Evolutionary conservation across 2,329 filamentous ascomycete genomes (phyloP).

Genomic region (Bretziella fagacearum): DNA sequence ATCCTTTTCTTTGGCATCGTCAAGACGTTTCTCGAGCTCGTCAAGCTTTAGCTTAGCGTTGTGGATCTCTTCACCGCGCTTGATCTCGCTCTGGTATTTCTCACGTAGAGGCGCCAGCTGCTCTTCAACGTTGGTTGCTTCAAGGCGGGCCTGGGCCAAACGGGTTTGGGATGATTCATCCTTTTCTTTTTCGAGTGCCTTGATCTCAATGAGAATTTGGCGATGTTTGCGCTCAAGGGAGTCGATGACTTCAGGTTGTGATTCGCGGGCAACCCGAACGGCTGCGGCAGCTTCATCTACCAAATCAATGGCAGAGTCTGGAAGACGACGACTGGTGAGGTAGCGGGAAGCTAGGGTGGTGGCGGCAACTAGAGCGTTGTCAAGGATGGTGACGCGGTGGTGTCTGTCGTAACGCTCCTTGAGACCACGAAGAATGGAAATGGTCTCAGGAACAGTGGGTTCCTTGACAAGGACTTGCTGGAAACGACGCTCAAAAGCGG

Average conservation of each 20-base stretch:
- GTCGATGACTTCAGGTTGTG: constrained; percentile 88
- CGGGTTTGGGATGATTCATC: constrained; percentile 81
- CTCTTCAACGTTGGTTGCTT: constrained; percentile 87
- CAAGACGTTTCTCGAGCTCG: constrained; percentile 73
- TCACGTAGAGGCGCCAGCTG: constrained; percentile 81
- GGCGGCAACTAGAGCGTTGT: constrained; percentile 78
- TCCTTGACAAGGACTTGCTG: constrained; percentile 97
- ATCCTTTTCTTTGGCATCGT: constrained; percentile 76
- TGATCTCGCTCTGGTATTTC: constrained; percentile 89
- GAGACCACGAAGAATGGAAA: constrained; percentile 93
- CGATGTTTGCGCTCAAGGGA: constrained; percentile 78
- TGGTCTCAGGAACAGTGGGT: constrained; percentile 69
- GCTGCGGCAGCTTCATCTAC: constrained; percentile 93
- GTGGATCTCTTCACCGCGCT: constrained; percentile 79
- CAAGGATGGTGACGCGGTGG: constrained; percentile 91
- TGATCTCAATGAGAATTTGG: constrained; percentile 93
- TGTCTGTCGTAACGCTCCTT: constrained; percentile 98
- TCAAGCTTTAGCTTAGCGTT: constrained; percentile 92
- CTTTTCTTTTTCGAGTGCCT: constrained; percentile 82
- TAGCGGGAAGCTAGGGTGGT: constrained; percentile 89
- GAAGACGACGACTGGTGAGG: constrained; percentile 74
- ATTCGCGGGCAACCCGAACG: constrained; percentile 89
- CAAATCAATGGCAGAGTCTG: constrained; percentile 90
- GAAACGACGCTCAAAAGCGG: constrained; percentile 94
- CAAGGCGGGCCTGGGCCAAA: constrained; percentile 66